Conservation (phyloP, 1,139 yeast species). For the Nakaseomyces bracarensis region DNA sequence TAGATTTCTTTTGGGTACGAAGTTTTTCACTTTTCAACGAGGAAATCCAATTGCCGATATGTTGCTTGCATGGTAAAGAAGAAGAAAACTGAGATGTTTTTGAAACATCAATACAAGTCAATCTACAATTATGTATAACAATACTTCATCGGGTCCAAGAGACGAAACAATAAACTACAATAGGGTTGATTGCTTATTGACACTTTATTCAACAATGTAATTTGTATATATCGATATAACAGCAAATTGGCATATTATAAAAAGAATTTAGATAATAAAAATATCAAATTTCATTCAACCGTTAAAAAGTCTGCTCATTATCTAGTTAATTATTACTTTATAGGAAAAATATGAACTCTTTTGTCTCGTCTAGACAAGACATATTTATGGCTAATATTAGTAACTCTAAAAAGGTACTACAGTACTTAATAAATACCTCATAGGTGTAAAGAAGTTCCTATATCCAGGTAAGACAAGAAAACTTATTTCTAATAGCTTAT, state of each 20-base stretch:
- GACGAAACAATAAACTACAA: slow-evolving; percentile 16
- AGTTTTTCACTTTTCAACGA: background rate
- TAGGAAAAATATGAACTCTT: background rate
- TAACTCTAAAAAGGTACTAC: background rate
- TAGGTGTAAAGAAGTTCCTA: too few species aligned
- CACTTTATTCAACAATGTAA: slow-evolving; percentile 9
- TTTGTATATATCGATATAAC: slow-evolving; percentile 10
- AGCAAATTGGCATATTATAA: slow-evolving; percentile 6
- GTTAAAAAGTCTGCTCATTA: slow-evolving; percentile 7
- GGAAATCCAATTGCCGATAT: background rate
- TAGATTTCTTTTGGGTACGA: too few species aligned
- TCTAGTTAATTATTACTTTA: slow-evolving; percentile 1
- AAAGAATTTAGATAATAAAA: background rate
- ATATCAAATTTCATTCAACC: too few species aligned
- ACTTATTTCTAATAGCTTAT: too few species aligned
- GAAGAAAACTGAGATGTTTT: slow-evolving; percentile 11
- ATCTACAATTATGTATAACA: slow-evolving; percentile 18
- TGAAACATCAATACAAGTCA: slow-evolving; percentile 17
- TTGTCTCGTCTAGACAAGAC: background rate
- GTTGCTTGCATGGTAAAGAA: background rate
- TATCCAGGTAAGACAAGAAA: too few species aligned
- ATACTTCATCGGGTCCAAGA: slow-evolving; percentile 19
- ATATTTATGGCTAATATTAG: background rate
- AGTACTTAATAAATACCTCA: background rate
- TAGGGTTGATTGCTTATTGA: slow-evolving; percentile 7